Conservation (phyloP, 2,329 filamentous ascomycete species). For the Diplodia intermedia region DNA sequence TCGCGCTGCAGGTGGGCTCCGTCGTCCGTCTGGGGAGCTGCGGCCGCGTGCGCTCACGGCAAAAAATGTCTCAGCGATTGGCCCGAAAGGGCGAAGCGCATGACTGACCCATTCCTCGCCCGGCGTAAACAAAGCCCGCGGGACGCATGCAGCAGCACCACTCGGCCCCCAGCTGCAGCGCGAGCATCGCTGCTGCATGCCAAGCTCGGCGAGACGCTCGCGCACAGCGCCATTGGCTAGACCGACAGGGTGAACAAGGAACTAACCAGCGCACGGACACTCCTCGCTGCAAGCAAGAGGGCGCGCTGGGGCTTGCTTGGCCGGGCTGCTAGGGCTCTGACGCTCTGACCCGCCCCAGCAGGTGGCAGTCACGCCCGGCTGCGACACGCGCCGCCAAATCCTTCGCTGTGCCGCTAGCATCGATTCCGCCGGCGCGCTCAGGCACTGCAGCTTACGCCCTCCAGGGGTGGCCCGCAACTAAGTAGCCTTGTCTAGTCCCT, state of each 20-base stretch:
- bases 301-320: conserved; percentile 10
- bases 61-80: conserved; percentile 9
- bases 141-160: conserved; percentile 31
- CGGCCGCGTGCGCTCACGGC: conserved; percentile 9
- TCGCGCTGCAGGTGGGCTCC: background rate
- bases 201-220: conserved; percentile 20
- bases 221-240: conserved; percentile 19
- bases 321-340: conserved; percentile 25
- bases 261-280: conserved; percentile 11
- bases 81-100: conserved; percentile 20
- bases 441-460: background rate
- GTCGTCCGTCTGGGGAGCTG: background rate
- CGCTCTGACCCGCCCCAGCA: conserved; percentile 17
- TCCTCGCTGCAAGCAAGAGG: conserved; percentile 26
- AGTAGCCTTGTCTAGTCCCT: conserved; percentile 30
- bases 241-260: background rate
- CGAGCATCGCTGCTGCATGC: conserved; percentile 26
- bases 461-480: conserved; percentile 29
- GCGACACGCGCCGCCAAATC: conserved; percentile 19
- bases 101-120: conserved; percentile 20
- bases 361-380: conserved; percentile 24
- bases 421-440: conserved; percentile 17
- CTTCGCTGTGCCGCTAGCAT: conserved; percentile 31
- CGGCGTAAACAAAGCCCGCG: conserved; percentile 11
- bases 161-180: conserved; percentile 22